phyloP scores from a whole-genome alignment of 306 rosid species.

The Chamaecrista fasciculata region DNA sequence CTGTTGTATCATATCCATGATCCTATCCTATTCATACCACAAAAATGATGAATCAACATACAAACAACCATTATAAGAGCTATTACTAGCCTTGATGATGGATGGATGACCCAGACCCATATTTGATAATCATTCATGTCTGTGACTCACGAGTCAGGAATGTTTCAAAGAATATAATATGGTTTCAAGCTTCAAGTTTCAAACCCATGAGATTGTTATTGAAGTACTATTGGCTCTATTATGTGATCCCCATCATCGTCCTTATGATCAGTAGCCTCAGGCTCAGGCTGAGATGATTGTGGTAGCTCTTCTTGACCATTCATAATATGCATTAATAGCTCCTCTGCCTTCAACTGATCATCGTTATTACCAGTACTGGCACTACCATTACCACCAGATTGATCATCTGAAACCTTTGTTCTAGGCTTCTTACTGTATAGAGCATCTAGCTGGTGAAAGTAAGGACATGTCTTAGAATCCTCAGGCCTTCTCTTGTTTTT shows the following conservation, averaged over 20 bases:
- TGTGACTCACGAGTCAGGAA: neutral
- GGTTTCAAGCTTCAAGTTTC: neutral
- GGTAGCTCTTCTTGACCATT: constrained; percentile 45
- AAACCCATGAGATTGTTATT: constrained; percentile 48
- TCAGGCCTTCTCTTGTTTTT: constrained; percentile 62
- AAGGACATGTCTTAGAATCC: constrained; percentile 81
- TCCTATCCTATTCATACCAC: neutral
- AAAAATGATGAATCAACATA: neutral
- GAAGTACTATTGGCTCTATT: constrained; percentile 37
- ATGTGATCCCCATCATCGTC: constrained; percentile 26
- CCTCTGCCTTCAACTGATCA: constrained; percentile 64
- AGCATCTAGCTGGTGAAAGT: constrained; percentile 68
- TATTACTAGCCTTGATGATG: neutral
- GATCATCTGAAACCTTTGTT: constrained; percentile 38
- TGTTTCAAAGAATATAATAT: neutral
- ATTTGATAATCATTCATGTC: neutral
- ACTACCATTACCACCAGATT: constrained; percentile 38
- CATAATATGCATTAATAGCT: constrained; percentile 77
- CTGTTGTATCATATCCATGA: neutral
- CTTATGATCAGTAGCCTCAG: constrained; percentile 36
- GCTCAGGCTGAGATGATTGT: constrained; percentile 38
- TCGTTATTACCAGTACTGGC: no score
- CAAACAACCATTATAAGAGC: no score
- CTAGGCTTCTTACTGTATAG: constrained; percentile 48
- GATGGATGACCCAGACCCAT: constrained; percentile 2